Evolutionary conservation across 2,329 filamentous ascomycete species (phyloP), one percentile per base, ranked within the genome.

Genomic region (Nemania bipapillata): DNA sequence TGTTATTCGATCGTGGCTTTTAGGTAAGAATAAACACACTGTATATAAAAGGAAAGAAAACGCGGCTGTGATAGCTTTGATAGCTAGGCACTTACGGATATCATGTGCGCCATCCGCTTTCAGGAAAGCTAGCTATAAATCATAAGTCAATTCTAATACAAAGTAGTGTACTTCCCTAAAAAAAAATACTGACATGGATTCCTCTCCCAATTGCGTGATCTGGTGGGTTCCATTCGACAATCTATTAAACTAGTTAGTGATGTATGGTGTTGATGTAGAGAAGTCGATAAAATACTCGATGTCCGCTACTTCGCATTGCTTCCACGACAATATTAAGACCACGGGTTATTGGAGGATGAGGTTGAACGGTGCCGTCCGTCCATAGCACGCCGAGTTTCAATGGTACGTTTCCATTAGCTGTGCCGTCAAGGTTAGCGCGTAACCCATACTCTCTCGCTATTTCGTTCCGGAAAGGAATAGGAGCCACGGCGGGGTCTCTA

Each of bases 391-490:
- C 89, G 73, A 91, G 86, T 3, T 83, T 81, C 20, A 91, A 80
- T 8, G 81, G 79, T 1, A 11, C 22, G 17, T 45, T 8, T 28
- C 4, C 32, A 35, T 54, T 62, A 7, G 49, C 22, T 0, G 58
- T 69, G 11, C 62, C 69, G 17, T 66, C 50, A 35, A 22, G 26
- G 5, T 59, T 63, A 3, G 58, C 69, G 40, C 69, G 54, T 8
- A 30, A 47, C 7, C 26, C n/a, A 20, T 64, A 69, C 49, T 66
- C 59, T 6, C 83, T 77, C 2, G 78, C 62, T 2, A 83, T 71
- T 0, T 86, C 82, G 26, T 84, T 78, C 2, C 89, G 84, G 86
- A 90, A 93, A 0, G 90, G 90, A 0, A 93, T 81, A 22, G 91
- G 88, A 47, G 88, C 79, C 0, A 90, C 88, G 0, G 89, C 79